Evolutionary conservation across 2,329 filamentous ascomycete genomes (phyloP).

Genomic region (Pseudohalonectria lignicola): DNA sequence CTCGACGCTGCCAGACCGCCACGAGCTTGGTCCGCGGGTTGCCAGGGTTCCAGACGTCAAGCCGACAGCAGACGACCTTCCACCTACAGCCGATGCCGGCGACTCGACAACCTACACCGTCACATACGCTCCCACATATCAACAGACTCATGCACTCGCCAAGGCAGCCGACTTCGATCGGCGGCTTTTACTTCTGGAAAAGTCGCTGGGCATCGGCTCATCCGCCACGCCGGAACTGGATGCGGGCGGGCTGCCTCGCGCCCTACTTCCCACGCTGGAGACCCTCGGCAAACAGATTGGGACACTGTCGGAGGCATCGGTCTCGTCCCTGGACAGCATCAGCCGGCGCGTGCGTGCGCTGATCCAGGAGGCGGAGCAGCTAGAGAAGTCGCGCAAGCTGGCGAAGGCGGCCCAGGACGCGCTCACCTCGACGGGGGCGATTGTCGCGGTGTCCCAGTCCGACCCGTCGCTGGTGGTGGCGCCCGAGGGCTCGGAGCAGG

Average conservation of each 20-base stretch:
- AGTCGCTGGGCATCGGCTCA: conserved; percentile 66
- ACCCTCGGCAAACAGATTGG: conserved; percentile 71
- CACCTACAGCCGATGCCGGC: conserved; percentile 12
- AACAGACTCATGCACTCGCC: conserved; percentile 60
- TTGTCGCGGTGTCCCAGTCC: conserved; percentile 12
- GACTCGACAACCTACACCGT: conserved; percentile 54
- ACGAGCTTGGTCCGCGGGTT: background rate
- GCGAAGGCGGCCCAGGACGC: conserved; percentile 53
- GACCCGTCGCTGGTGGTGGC: conserved; percentile 20
- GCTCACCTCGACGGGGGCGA: conserved; percentile 28
- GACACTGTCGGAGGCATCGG: conserved; percentile 62
- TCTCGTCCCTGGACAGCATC: conserved; percentile 61
- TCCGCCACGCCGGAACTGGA: conserved; percentile 53
- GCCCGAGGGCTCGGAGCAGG: conserved; percentile 48
- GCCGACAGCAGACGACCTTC: conserved; percentile 4
- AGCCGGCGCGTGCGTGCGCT: conserved; percentile 60
- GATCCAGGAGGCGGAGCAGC: conserved; percentile 59
- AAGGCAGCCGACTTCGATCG: conserved; percentile 83
- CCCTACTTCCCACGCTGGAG: conserved; percentile 74
- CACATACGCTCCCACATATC: conserved; percentile 52
- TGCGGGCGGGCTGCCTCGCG: conserved; percentile 43
- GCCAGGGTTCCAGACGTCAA: conserved; percentile 5
- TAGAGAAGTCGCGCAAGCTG: conserved; percentile 54
- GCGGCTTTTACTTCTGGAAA: conserved; percentile 69
- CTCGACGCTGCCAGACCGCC: conserved; percentile 21